Base-by-base conservation (phyloP, 163 green algal genomes). In the Chloromonas sp. region DNA sequence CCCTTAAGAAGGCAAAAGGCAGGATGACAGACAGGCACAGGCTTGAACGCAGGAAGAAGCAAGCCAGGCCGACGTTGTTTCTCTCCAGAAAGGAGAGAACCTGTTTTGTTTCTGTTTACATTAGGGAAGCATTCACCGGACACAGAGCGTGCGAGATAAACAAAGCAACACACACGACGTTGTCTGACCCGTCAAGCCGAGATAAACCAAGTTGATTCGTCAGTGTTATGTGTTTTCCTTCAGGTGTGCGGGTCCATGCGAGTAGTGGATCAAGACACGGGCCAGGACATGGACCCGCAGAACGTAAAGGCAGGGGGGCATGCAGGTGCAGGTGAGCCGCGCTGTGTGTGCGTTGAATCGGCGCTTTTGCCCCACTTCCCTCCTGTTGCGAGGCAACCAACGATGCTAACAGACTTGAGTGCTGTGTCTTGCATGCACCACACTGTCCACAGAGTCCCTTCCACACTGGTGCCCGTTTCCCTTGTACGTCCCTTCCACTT, bases 251-350 rank as follows among this genome's bases (percentile, higher is more conserved):
- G 88, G 76, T 86, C 66, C 71, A 84, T 92, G 79, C 70, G 61
- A 58, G 84, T 85, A 0, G 92, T 96, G 1, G 86, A 89, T 74
- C 94, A 97, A 87, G 84, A 89, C 15, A 88, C 86, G 61, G 94
- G 94, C 5, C 84, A 60, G 0, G 94, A 97, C 81, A 85, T 96
- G 78, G 93, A 96, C 84, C 93, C 93, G 11, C 57, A n/a, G 14
- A 84, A 84, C 62, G 60, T 0, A 70, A 78, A 14, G 87, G 84
- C 8, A 36, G 36, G 36, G 60, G 74, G 66, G 58, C 13, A 57
- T 82, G 78, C 62, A 81, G 57, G 80, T 74, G 59, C 80, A 81
- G 76, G 76, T 81, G 76, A 81, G 8, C 13, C 76, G 36, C 36
- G 36, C 36, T 36, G 36, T 36, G 36, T 36, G 36, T 36, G 36